Conservation (phyloP, 176 grass and related monocot species). For the Thinopyrum elongatum region DNA sequence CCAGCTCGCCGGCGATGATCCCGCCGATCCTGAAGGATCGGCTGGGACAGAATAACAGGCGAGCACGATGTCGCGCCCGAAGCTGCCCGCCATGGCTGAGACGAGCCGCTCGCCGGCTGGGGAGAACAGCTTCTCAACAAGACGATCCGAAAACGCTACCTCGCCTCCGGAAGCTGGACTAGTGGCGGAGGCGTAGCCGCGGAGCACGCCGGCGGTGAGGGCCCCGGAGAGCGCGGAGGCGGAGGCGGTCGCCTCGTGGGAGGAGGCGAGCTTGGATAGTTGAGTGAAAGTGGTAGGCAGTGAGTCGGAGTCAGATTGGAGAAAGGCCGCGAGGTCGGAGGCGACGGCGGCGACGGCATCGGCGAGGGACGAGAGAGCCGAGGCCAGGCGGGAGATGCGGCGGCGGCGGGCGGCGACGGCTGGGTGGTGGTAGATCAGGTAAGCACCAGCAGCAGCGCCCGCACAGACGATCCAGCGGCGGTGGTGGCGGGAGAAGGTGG, state of each 20-base stretch:
- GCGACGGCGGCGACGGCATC: conserved; percentile 51
- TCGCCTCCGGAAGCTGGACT: neutral
- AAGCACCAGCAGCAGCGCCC: conserved; percentile 21
- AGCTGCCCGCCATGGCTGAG: conserved; percentile 58
- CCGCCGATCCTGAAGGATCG: neutral
- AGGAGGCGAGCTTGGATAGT: conserved; percentile 53
- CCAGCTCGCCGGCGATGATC: conserved; percentile 35
- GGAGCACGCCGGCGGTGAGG: conserved; percentile 49
- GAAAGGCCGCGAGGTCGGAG: conserved; percentile 45
- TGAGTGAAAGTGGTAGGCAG: conserved; percentile 55
- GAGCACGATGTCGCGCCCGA: conserved; percentile 58
- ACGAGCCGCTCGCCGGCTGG: conserved; percentile 51
- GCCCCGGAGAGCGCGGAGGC: conserved; percentile 55
- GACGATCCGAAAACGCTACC: conserved; percentile 35
- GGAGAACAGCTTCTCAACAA: conserved; percentile 65
- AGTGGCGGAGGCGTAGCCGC: conserved; percentile 22
- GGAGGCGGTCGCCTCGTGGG: conserved; percentile 47
- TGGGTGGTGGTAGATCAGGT: conserved; percentile 64
- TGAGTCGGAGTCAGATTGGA: conserved; percentile 43
- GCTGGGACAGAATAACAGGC: conserved; percentile 46
- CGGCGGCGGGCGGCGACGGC: conserved; percentile 41
- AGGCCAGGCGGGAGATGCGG: conserved; percentile 43
- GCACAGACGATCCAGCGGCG: conserved; percentile 44
- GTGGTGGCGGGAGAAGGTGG: conserved; percentile 42
- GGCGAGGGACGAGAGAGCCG: conserved; percentile 43